Conservation (phyloP, 23 red algal species). For the Agarophyton chilense region DNA sequence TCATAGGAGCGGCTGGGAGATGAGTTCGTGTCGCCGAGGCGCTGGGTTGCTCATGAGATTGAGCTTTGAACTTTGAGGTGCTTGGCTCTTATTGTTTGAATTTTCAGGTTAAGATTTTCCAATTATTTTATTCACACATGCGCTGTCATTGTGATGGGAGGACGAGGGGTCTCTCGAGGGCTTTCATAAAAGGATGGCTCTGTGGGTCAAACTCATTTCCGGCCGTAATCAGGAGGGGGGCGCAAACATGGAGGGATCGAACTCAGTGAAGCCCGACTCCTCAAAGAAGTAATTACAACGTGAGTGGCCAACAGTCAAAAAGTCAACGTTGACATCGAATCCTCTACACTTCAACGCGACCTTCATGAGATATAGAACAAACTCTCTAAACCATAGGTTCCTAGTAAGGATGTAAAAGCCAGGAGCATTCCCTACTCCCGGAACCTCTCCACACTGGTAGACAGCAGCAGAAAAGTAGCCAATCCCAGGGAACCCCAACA, state of each 20-base stretch:
- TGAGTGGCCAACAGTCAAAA: neutral
- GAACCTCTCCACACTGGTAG: slow-evolving; percentile 12
- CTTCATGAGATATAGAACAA: slow-evolving; percentile 33
- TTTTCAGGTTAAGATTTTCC: too few species aligned
- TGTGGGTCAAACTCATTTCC: too few species aligned
- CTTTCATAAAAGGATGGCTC: too few species aligned
- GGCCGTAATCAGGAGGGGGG: neutral
- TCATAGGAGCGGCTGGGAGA: too few species aligned
- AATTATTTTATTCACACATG: too few species aligned
- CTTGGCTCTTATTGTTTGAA: too few species aligned
- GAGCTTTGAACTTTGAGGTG: too few species aligned
- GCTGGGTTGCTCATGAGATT: too few species aligned
- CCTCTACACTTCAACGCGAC: slow-evolving; percentile 20
- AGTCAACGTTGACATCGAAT: slow-evolving; percentile 31
- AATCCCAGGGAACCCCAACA: slow-evolving; percentile 19
- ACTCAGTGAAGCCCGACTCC: neutral
- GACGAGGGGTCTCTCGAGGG: too few species aligned
- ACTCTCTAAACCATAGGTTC: neutral
- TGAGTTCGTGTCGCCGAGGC: too few species aligned
- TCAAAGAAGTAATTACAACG: slow-evolving; percentile 58
- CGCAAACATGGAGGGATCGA: neutral
- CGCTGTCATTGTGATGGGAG: too few species aligned
- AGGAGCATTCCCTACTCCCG: neutral
- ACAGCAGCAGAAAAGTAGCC: slow-evolving; percentile 53
- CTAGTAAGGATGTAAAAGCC: slow-evolving; percentile 57